phyloP scores from a whole-genome alignment of 106 monocot genomes.

The Dioscorea zingiberensis region DNA sequence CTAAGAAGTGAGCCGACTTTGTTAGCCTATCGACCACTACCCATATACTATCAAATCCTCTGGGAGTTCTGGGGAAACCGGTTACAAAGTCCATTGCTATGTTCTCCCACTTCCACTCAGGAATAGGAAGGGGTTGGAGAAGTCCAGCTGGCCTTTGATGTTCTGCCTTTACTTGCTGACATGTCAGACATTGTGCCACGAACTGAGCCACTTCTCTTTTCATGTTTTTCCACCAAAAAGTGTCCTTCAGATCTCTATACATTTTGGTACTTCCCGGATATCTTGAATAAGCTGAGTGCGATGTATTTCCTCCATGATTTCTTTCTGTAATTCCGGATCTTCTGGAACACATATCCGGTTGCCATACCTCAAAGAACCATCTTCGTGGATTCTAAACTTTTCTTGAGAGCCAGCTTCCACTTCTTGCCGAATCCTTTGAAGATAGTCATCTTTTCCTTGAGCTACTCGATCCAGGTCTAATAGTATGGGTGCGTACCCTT shows the following conservation, averaged over 20 bases:
- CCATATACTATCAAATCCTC: neutral
- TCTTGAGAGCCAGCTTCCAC: too few relatives aligned
- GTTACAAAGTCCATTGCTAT: neutral
- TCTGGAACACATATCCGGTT: too few relatives aligned
- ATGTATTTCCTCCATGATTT: neutral
- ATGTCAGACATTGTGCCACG: neutral
- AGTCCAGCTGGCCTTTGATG: neutral
- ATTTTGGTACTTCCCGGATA: neutral
- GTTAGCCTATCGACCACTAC: neutral
- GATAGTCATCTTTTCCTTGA: too few relatives aligned
- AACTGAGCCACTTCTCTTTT: too few relatives aligned
- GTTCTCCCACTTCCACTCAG: neutral
- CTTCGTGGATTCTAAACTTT: too few relatives aligned
- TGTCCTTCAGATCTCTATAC: neutral
- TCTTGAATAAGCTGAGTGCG: neutral
- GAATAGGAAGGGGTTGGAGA: neutral
- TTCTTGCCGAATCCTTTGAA: too few relatives aligned
- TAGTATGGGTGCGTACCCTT: too few relatives aligned
- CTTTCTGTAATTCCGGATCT: neutral
- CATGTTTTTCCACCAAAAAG: neutral
- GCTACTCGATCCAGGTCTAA: too few relatives aligned
- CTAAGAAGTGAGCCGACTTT: neutral
- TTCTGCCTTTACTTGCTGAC: neutral
- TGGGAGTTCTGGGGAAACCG: neutral
- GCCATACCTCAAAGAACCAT: too few relatives aligned